A percentile compares a stretch with the other conserved stretches of the same genome.
Evolutionary conservation across 768 basidiomycete genomes (phyloP).

Genomic region (Phylloporus arenicola): DNA sequence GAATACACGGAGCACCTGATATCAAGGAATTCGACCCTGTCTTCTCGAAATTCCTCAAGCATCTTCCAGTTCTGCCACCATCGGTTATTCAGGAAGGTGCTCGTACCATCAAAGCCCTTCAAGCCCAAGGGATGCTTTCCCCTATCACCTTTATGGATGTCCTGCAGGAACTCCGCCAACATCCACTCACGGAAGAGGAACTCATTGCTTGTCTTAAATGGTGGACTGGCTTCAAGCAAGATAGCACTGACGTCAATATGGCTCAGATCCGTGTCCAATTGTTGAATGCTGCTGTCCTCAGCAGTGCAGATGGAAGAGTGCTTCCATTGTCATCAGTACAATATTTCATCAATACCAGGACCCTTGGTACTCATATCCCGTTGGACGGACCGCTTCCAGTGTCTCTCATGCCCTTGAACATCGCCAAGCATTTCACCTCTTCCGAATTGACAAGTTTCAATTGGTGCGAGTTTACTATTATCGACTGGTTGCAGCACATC

Average conservation of each 20-base stretch:
- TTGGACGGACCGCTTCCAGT: slow-evolving; percentile 72
- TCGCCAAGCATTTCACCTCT: slow-evolving; percentile 57
- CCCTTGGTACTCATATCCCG: slow-evolving; percentile 54
- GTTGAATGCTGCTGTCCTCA: slow-evolving; percentile 65
- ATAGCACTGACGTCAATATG: slow-evolving; percentile 33
- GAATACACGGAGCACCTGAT: slow-evolving; percentile 58
- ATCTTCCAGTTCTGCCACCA: slow-evolving; percentile 68
- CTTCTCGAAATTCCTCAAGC: slow-evolving; percentile 70
- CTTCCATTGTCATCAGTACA: slow-evolving; percentile 65
- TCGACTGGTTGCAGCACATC: slow-evolving; percentile 72
- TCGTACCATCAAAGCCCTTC: slow-evolving; percentile 57
- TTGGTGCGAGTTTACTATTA: slow-evolving; percentile 72
- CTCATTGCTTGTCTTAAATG: slow-evolving; percentile 81
- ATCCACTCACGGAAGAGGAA: slow-evolving; percentile 68
- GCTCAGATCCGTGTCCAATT: slow-evolving; percentile 52
- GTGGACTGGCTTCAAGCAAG: slow-evolving; percentile 57
- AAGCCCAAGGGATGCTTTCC: slow-evolving; percentile 59
- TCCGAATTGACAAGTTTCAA: slow-evolving; percentile 57
- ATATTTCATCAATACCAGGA: slow-evolving; percentile 64
- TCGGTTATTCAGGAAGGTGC: slow-evolving; percentile 51
- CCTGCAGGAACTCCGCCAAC: slow-evolving; percentile 62
- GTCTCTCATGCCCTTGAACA: slow-evolving; percentile 61
- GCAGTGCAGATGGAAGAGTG: slow-evolving; percentile 45
- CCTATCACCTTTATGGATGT: slow-evolving; percentile 81
- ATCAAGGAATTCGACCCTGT: slow-evolving; percentile 71